Percentiles rank a stretch among this genome's conserved stretches.
Evolutionary conservation across 352 stramenopile species (phyloP).

Genomic region (Globisporangium paddicum): DNA sequence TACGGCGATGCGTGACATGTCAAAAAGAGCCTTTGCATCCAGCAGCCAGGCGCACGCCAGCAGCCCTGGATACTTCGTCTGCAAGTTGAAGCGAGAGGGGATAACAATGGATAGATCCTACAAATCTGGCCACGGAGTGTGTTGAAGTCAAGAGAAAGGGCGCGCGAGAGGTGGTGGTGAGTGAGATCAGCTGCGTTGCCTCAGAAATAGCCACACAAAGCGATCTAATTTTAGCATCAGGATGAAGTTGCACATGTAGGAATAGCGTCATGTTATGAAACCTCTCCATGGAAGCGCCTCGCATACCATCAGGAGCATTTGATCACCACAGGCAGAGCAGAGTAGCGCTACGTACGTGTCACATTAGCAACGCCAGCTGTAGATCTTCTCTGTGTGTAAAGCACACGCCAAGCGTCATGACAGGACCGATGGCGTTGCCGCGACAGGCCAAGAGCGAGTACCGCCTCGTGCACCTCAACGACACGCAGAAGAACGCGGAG

Average conservation of each 20-base stretch:
- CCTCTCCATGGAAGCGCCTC: too few species aligned
- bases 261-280: too few species aligned
- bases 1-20: background rate
- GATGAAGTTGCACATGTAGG: too few species aligned
- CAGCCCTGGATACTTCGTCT: background rate
- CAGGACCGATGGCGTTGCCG: background rate
- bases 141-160: background rate
- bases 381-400: too few species aligned
- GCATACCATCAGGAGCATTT: too few species aligned
- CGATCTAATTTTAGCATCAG: too few species aligned
- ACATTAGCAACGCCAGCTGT: too few species aligned
- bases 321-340: too few species aligned
- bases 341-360: too few species aligned
- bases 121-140: background rate
- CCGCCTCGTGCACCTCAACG: conserved; percentile 59
- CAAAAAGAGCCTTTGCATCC: background rate
- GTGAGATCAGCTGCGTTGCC: background rate
- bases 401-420: background rate
- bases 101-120: background rate
- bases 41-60: background rate
- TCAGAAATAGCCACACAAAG: too few species aligned
- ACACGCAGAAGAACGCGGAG: conserved; percentile 44
- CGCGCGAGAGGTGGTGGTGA: background rate
- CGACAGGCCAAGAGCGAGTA: conserved; percentile 24
- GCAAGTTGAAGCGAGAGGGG: background rate